Evolutionary conservation across 2,329 filamentous ascomycete genomes (phyloP).

Genomic region (Diaporthe sp.): DNA sequence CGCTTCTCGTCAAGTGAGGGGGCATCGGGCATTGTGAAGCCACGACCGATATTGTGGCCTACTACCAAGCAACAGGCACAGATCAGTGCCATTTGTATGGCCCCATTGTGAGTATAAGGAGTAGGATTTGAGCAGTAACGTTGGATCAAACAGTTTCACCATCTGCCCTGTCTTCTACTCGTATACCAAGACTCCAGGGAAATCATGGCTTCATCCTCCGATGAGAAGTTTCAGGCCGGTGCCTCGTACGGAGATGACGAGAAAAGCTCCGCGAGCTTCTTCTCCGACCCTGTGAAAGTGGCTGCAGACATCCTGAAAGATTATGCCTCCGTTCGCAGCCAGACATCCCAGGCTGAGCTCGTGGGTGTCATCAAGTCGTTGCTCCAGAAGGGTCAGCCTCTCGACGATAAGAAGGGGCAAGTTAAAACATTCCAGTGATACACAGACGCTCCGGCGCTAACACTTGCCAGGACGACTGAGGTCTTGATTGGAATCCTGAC

Average conservation of each 20-base stretch:
- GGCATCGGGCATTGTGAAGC: not conserved
- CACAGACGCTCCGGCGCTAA: conserved; percentile 33
- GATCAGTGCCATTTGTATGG: not conserved
- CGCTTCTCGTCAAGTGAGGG: not conserved
- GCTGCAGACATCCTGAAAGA: conserved; percentile 14
- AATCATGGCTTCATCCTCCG: not conserved
- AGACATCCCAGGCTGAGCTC: conserved; percentile 47
- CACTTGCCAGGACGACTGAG: conserved; percentile 53
- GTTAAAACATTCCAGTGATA: not conserved
- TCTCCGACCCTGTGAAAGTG: conserved; percentile 45
- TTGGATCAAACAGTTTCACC: not conserved
- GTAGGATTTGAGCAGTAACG: not conserved
- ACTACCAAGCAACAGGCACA: not conserved
- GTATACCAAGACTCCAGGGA: not conserved
- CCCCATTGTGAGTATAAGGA: not conserved
- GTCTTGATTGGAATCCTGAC: conserved; percentile 56
- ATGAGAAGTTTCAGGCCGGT: conserved; percentile 54
- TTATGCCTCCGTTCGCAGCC: not conserved
- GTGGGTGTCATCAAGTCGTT: conserved; percentile 43
- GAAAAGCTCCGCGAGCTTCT: conserved; percentile 46
- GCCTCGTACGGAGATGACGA: conserved; percentile 51
- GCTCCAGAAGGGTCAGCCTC: conserved; percentile 15
- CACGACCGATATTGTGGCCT: not conserved
- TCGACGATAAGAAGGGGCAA: conserved; percentile 18
- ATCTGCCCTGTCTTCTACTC: not conserved